A percentile compares a stretch with the other conserved stretches of the same genome.
Evolutionary conservation across 1,284 basidiomycete species (phyloP).

Genomic region (Cutaneotrichosporon dermatis): DNA sequence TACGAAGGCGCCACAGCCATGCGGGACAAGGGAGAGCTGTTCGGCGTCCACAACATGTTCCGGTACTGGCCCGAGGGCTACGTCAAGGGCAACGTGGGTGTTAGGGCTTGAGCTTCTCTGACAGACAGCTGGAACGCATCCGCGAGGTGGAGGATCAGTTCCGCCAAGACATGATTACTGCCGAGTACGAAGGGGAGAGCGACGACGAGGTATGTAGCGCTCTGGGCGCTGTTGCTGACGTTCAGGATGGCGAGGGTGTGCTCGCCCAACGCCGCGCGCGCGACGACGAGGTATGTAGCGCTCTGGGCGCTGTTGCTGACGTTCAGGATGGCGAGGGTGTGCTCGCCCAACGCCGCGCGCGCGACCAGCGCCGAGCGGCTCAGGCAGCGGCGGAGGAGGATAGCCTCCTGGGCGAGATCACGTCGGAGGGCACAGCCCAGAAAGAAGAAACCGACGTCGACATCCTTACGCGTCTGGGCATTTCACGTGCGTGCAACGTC

Average conservation of each 20-base stretch:
- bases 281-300: not conserved
- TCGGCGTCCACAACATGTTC: conserved; percentile 47
- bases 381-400: not conserved
- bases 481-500: conserved; percentile 20
- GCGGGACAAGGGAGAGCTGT: conserved; percentile 42
- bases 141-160: conserved; percentile 31
- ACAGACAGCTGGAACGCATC: conserved; percentile 34
- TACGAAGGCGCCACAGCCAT: conserved; percentile 29
- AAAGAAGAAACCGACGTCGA: conserved; percentile 17
- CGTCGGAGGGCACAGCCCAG: conserved; percentile 2
- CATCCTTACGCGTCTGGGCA: conserved; percentile 25
- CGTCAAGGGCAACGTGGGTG: conserved; percentile 32
- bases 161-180: conserved; percentile 29
- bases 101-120: not conserved
- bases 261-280: not conserved
- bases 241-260: not conserved
- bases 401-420: conserved; percentile 10
- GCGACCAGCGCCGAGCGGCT: not conserved
- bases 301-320: not conserved
- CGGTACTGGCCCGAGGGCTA: conserved; percentile 41
- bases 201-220: not conserved
- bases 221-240: not conserved
- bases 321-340: not conserved
- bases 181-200: conserved; percentile 18
- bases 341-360: not conserved